These are phyloP conservation scores for Cudoniella acicularis DNA, from an alignment of 495 filamentous ascomycete species.

Conservation along the genomic window DNA sequence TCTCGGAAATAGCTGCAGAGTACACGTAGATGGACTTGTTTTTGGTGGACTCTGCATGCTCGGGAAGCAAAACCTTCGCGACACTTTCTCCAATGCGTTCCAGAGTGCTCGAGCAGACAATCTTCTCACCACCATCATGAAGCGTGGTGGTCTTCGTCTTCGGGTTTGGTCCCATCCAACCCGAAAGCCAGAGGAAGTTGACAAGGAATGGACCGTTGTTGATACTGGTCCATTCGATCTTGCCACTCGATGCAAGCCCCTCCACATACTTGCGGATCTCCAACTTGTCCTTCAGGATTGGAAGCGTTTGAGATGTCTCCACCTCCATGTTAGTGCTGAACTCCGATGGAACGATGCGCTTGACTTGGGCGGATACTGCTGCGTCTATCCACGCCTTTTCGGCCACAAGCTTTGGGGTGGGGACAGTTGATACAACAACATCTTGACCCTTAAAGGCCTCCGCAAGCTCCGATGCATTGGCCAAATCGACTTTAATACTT, in stretches of 20 bases:
- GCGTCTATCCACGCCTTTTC: constrained; percentile 57
- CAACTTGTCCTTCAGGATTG: constrained; percentile 43
- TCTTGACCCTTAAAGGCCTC: constrained; percentile 50
- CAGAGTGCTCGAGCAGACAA: constrained; percentile 38
- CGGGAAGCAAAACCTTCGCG: constrained; percentile 29
- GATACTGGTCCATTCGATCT: constrained; percentile 42
- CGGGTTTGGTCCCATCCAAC: constrained; percentile 33
- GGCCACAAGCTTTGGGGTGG: constrained; percentile 27
- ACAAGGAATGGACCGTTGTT: constrained; percentile 45
- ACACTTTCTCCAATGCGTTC: constrained; percentile 36
- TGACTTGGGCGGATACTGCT: constrained; percentile 51
- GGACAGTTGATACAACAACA: constrained; percentile 52
- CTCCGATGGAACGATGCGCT: constrained; percentile 60
- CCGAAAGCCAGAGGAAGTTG: constrained; percentile 32
- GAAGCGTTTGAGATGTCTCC: constrained; percentile 28
- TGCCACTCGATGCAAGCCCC: constrained; percentile 23
- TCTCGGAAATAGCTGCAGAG: constrained; percentile 1
- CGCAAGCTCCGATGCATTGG: constrained; percentile 45
- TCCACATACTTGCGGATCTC: constrained; percentile 38
- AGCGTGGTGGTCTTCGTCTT: constrained; percentile 29
- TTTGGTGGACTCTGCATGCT: constrained; percentile 41
- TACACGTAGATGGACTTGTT: constrained; percentile 42
- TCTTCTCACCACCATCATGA: constrained; percentile 40
- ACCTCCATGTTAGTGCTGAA: constrained; percentile 48
- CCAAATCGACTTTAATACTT: constrained; percentile 48